These are phyloP conservation scores for Solanum peruvianum DNA, from an alignment of 257 asterid species.

Conservation along the genomic window DNA sequence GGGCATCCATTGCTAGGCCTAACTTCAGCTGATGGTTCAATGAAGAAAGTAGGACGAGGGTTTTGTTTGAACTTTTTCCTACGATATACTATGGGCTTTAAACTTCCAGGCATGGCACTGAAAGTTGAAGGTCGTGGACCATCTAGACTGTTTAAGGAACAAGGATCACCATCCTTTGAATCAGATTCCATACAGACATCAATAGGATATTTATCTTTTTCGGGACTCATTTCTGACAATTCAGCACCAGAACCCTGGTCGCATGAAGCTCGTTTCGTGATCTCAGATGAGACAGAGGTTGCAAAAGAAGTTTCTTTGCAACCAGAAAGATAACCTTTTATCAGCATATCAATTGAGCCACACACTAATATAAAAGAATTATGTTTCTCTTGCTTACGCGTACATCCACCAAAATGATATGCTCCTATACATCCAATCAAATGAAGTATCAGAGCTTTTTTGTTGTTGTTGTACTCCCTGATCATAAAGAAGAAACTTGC, in stretches of 20 bases:
- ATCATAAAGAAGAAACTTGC: neutral
- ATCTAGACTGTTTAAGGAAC: constrained; percentile 3
- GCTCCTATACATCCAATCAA: neutral
- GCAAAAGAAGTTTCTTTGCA: constrained; percentile 7
- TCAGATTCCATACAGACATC: neutral
- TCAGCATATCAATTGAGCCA: constrained; percentile 11
- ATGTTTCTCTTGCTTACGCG: neutral
- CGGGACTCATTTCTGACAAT: constrained; percentile 5
- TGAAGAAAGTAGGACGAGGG: constrained; percentile 10
- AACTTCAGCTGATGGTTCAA: constrained; percentile 9
- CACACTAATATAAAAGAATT: neutral
- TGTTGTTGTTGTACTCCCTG: neutral
- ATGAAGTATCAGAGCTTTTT: neutral
- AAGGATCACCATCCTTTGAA: constrained; percentile 7
- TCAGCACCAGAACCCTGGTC: constrained; percentile 4
- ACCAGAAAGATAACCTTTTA: constrained; percentile 1
- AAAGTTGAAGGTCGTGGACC: constrained; percentile 7
- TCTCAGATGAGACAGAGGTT: neutral
- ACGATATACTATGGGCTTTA: constrained; percentile 19
- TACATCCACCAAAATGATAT: neutral
- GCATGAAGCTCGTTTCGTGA: constrained; percentile 4
- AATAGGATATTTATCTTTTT: constrained; percentile 1
- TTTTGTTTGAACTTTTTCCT: constrained; percentile 14
- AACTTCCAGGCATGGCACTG: constrained; percentile 10
- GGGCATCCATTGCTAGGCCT: constrained; percentile 21